A percentile compares a stretch with the other conserved stretches of the same genome.
These are phyloP conservation scores for Sphagnum fallax DNA, from an alignment of 228 moss, liverwort and hornwort species.

Conservation along the genomic window DNA sequence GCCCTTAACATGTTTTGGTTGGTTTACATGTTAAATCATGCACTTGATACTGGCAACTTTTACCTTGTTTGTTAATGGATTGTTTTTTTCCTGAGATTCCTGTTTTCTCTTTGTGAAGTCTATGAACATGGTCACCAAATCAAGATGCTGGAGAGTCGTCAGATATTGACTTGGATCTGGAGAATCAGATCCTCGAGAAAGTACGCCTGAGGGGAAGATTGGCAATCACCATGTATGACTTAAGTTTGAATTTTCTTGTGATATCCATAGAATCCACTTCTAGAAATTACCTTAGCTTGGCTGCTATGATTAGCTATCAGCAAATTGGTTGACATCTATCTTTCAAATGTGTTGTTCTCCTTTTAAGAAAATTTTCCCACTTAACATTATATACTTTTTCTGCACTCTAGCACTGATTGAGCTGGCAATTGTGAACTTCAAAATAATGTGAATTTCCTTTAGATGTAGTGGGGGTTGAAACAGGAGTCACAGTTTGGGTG, in stretches of 20 bases:
- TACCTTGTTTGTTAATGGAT: too few relatives aligned
- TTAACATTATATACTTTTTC: neutral
- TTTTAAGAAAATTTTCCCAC: neutral
- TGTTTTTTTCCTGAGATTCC: too few relatives aligned
- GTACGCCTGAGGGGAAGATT: conserved; percentile 50
- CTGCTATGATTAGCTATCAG: neutral
- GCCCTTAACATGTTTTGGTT: too few relatives aligned
- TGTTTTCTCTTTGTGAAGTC: too few relatives aligned
- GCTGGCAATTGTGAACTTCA: neutral
- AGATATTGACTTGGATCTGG: conserved; percentile 52
- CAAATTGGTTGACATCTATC: neutral
- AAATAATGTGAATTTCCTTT: neutral
- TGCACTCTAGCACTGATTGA: neutral
- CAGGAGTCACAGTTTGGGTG: too few relatives aligned
- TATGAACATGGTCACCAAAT: conserved; percentile 40
- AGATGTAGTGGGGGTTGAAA: too few relatives aligned
- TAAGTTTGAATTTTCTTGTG: neutral
- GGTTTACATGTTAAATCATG: too few relatives aligned
- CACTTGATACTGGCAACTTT: too few relatives aligned
- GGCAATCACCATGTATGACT: neutral
- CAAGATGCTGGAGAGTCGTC: conserved; percentile 61
- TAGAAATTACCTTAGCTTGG: neutral
- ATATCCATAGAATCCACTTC: neutral
- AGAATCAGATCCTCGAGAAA: conserved; percentile 64
- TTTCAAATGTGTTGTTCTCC: neutral